Evolutionary conservation across 257 asterid species (phyloP).

Genomic region (Vinca minor): DNA sequence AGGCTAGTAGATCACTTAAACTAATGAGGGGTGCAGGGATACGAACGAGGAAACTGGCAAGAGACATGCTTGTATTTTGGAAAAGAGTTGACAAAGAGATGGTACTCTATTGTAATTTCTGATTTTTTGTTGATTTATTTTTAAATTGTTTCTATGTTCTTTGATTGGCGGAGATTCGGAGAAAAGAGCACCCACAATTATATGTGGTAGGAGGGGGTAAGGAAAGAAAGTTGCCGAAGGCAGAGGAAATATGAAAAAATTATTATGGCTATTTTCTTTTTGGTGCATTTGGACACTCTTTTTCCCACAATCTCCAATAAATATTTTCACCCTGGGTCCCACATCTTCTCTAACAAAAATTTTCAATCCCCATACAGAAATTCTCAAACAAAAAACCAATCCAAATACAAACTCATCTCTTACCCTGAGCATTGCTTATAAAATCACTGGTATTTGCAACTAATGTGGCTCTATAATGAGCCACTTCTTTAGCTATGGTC

Average conservation of each 20-base stretch:
- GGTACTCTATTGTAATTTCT: slow-evolving; percentile 38
- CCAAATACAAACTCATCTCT: background rate
- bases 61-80: slow-evolving; percentile 93
- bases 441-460: too few relatives aligned
- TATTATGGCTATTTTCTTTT: slow-evolving; percentile 1
- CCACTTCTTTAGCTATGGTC: background rate
- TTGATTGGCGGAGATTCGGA: background rate
- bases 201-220: too few relatives aligned
- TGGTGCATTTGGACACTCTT: too few relatives aligned
- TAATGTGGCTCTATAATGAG: background rate
- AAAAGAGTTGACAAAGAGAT: slow-evolving; percentile 99
- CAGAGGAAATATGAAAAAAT: too few relatives aligned
- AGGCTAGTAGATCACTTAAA: slow-evolving; percentile 81
- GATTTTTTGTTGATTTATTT: slow-evolving; percentile 1
- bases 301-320: too few relatives aligned
- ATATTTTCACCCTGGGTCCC: too few relatives aligned
- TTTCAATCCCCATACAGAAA: too few relatives aligned
- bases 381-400: too few relatives aligned
- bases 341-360: too few relatives aligned
- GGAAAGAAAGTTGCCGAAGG: too few relatives aligned
- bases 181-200: background rate
- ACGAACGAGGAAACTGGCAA: slow-evolving; percentile 83
- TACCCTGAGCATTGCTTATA: background rate
- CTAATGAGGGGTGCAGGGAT: slow-evolving; percentile 81
- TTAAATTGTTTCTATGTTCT: background rate